Evolutionary conservation across 768 basidiomycete genomes (phyloP).

Genomic region (Amanita polypyramis): DNA sequence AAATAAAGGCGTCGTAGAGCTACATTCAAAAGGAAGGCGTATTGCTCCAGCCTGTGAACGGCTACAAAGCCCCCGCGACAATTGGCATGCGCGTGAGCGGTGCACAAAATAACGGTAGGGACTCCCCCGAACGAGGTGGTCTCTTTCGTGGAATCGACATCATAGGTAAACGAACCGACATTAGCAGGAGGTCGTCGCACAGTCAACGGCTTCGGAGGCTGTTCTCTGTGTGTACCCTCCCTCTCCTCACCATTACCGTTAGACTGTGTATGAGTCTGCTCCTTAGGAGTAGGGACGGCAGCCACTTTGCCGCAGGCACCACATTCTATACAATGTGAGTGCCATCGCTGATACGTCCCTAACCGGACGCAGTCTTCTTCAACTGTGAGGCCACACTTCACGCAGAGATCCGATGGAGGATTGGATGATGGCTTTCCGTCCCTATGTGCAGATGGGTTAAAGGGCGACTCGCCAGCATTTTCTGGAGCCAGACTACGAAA

Average conservation of each 20-base stretch:
- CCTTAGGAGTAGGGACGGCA: constrained; percentile 48
- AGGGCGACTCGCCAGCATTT: constrained; percentile 82
- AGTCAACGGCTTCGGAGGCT: constrained; percentile 49
- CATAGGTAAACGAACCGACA: constrained; percentile 70
- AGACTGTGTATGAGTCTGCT: constrained; percentile 25
- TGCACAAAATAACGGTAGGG: constrained; percentile 67
- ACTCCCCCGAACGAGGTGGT: constrained; percentile 62
- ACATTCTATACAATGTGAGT: constrained; percentile 89
- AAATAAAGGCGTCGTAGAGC: constrained; percentile 87
- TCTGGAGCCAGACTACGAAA: constrained; percentile 89
- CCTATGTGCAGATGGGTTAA: constrained; percentile 32
- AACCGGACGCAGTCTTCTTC: constrained; percentile 96
- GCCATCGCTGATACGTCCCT: constrained; percentile 97
- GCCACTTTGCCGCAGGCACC: constrained; percentile 68
- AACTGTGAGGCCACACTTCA: constrained; percentile 80
- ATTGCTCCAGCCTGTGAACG: constrained; percentile 93
- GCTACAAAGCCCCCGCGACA: constrained; percentile 77
- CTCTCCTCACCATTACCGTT: constrained; percentile 41
- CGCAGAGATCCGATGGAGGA: constrained; percentile 85
- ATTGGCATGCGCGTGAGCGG: constrained; percentile 58
- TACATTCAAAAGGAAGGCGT: constrained; percentile 93
- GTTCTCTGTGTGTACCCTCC: constrained; percentile 27
- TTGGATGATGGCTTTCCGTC: constrained; percentile 49
- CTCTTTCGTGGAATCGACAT: constrained; percentile 57
- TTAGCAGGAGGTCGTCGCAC: constrained; percentile 72